Conservation (phyloP, 2,329 filamentous ascomycete species). For the Penicillium sp. region DNA sequence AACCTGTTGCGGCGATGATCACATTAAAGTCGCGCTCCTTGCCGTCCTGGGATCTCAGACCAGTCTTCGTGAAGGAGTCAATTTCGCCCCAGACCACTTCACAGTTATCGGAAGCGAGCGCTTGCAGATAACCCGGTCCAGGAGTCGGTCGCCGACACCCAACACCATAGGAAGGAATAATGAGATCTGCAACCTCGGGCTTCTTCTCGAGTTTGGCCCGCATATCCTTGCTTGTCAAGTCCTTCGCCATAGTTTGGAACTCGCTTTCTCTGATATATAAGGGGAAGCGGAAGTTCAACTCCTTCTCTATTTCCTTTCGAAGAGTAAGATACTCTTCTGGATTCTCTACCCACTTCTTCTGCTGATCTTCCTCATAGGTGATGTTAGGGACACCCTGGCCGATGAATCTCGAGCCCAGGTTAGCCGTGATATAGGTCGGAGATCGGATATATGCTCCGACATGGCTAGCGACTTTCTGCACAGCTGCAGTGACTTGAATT, state of each 20-base stretch:
- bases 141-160: constrained; percentile 6
- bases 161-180: neutral
- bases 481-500: neutral
- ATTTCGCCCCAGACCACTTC: constrained; percentile 20
- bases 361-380: constrained; percentile 24
- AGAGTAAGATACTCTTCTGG: constrained; percentile 6
- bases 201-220: neutral
- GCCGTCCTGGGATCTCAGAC: constrained; percentile 20
- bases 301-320: constrained; percentile 10
- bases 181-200: neutral
- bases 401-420: constrained; percentile 22
- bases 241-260: neutral
- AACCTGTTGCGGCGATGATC: constrained; percentile 44
- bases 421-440: constrained; percentile 29
- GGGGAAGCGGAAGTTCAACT: neutral
- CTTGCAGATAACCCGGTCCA: constrained; percentile 5
- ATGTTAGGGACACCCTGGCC: constrained; percentile 22
- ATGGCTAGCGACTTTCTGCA: neutral
- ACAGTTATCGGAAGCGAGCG: constrained; percentile 21
- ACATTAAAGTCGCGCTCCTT: constrained; percentile 27
- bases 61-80: constrained; percentile 19
- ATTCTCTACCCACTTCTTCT: constrained; percentile 18
- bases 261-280: neutral
- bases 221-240: neutral
- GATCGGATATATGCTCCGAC: constrained; percentile 30